Base-by-base conservation (phyloP, 306 rosid genomes). In the Calophaca sinica region DNA sequence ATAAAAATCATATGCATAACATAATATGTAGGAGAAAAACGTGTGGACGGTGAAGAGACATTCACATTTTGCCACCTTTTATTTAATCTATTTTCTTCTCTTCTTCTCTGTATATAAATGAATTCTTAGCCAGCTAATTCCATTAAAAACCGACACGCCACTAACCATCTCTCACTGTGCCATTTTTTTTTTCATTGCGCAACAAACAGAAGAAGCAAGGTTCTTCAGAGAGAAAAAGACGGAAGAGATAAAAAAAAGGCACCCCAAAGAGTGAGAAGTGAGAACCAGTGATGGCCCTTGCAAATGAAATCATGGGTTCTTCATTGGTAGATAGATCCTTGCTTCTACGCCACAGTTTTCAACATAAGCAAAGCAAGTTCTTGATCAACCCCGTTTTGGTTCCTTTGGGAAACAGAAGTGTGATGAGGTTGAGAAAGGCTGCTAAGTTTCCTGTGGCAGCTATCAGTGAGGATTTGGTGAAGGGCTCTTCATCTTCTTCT, bases 401-500 rank as follows among this genome's bases (percentile, higher is more conserved):
- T 42, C 87, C 92, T 54, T 42, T 38, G 6, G 86, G 48, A 53
- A 86, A 66, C 15, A 85, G 46, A 71, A 82, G 66, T 44, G 36
- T 41, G 32, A 42, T 78, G 53, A 82, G 79, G 10, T 71, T 84
- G 67, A 88, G 81, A 76, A 90, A 79, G 64, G 39, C 74, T 42
- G 72, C 73, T 39, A 88, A 61, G 74, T 81, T 87, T 60, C 86
- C 91, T 28, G 87, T 91, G 45, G 96, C 98, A 1, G 97, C 98
- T 31, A 54, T 94, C 0, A 91, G 96, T 63, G 97, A 94, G 67
- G 96, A 90, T 82, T 84, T 88, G 88, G 61, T 88, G 12, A 87
- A 80, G 68, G 6, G 36, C 2, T 74, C 84, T 42, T 69, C 84
- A 1, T 73, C 83, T 6, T 50, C 82, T 3, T 67, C 74, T 2